Evolutionary conservation across 2,329 filamentous ascomycete genomes (phyloP), one percentile per base, ranked within the genome.

Genomic region (Xylaria arbuscula): DNA sequence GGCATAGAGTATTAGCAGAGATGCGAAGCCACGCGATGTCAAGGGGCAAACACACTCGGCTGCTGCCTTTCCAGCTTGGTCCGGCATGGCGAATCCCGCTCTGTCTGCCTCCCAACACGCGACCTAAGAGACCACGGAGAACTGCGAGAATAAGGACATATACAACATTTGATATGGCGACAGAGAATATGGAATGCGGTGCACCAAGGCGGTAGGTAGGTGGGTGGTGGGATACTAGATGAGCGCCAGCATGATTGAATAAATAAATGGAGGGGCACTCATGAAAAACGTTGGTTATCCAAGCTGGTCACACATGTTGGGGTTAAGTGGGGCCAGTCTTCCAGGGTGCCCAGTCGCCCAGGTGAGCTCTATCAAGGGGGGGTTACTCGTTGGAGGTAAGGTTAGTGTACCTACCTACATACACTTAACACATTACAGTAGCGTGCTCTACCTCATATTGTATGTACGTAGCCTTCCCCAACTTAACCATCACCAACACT

Each of bases 21-120:
- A 24, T 6, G 7, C 55, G 28, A 59, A 62, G 42, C 45, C 17
- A 38, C 50, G 7, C 24, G 42, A 13, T 34, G 19, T 50, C 15
- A 17, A 24, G n/a, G n/a, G n/a, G n/a, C n/a, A 32, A 54, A 66
- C 66, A 56, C 34, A 70, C 69, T 38, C 66, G 15, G 51, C 60
- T 24, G 55, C 69, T 32, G 48, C 48, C 60, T 64, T 51, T 57
- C 67, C 60, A 36, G 57, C 40, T 64, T 64, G 59, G 24, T 42
- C 69, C 47, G 66, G 3, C 66, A 68, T 69, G 55, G 59, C 47
- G 45, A 51, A 56, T 40, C 56, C 57, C n/a, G 38, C 42, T 56
- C 13, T 7, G 51, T 34, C 42, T 58, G 45, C 47, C 32, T 48
- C 15, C 36, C 45, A 47, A 47, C 40, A 40, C 32, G 48, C 19